A percentile compares a stretch with the other conserved stretches of the same genome.
These are phyloP conservation scores for Sechiopsis laciniata DNA, from an alignment of 306 rosid species.

Conservation along the genomic window DNA sequence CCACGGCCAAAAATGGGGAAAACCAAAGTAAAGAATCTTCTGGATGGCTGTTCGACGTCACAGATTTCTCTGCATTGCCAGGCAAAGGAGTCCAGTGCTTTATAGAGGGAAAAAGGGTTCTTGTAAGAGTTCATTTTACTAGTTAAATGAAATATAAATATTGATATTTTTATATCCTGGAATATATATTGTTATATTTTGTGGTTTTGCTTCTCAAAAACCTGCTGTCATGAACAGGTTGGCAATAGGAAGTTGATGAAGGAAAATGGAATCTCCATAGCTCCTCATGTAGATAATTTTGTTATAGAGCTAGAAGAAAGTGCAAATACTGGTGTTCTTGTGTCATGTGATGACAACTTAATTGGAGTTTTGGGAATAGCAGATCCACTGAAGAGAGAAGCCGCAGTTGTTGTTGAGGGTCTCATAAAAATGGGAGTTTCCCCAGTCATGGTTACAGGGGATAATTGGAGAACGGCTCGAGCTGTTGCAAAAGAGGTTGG, in stretches of 20 bases:
- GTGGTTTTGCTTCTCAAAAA: slow-evolving; percentile 30
- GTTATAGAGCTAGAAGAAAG: slow-evolving; percentile 79
- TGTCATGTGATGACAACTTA: slow-evolving; percentile 52
- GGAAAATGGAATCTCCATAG: slow-evolving; percentile 64
- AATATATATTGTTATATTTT: slow-evolving; percentile 14
- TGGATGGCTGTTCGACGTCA: slow-evolving; percentile 80
- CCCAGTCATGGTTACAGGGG: slow-evolving; percentile 96
- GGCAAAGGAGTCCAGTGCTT: slow-evolving; percentile 78
- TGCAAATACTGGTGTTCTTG: slow-evolving; percentile 84
- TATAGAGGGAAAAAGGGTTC: slow-evolving; percentile 51
- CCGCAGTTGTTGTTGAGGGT: slow-evolving; percentile 81
- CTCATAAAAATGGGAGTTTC: slow-evolving; percentile 80
- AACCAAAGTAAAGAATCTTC: slow-evolving; percentile 38
- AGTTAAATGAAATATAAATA: background rate
- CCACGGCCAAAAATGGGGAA: slow-evolving; percentile 37
- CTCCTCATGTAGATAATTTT: slow-evolving; percentile 59
- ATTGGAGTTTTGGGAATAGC: slow-evolving; percentile 85
- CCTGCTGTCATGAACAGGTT: slow-evolving; percentile 46
- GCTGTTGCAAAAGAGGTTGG: slow-evolving; percentile 88
- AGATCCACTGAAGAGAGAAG: slow-evolving; percentile 93
- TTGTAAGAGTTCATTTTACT: slow-evolving; percentile 41
- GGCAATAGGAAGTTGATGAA: slow-evolving; percentile 85
- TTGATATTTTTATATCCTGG: background rate
- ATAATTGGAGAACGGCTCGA: slow-evolving; percentile 90
- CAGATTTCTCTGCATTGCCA: slow-evolving; percentile 74